Evolutionary conservation across 2,329 filamentous ascomycete species (phyloP), one percentile per base, ranked within the genome.

Genomic region (Pseudocercospora cruenta): DNA sequence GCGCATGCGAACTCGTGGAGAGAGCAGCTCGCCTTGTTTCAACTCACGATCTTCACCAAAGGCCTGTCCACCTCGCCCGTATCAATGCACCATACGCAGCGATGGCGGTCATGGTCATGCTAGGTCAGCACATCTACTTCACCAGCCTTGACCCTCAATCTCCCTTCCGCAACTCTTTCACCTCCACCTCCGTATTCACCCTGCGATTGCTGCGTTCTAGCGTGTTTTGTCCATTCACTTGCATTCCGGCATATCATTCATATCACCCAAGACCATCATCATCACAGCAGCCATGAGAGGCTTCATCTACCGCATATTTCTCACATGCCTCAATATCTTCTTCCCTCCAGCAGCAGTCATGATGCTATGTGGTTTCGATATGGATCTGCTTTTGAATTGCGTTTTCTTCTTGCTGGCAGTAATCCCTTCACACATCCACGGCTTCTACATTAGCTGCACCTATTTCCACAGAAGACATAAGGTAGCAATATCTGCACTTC

Each of bases 371-470:
- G 80, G 79, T 4, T 71, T 73, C 12, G 75, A 75, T 10, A 73
- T 67, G 62, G 79, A 81, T 66, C 74, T 72, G 31, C 60, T 78
- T 49, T 66, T 81, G 45, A 81, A 80, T 67, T 77, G 78, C 72
- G 53, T 76, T 43, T 72, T 81, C 39, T 81, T 81, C 69, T 58
- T 81, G 36, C 74, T 78, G n/a, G 79, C 78, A 7, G 74, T 81
- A 22, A 75, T 81, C 7, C 80, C 79, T 2, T 75, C 73, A 3
- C 78, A 81, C 63, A 69, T 80, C 4, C 80, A 82, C 65, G 79
- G 77, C 47, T 81, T 81, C 69, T 81, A 80, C 68, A 75, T 81
- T 59, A 76, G 72, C 31, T 76, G 76, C 64, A 76, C 75, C 0
- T 82, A 80, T 67, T 81, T 80, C 69, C 75, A 77, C 49, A 73